These are phyloP conservation scores for Xylaria flabelliformis DNA, from an alignment of 495 filamentous ascomycete species.

Conservation along the genomic window DNA sequence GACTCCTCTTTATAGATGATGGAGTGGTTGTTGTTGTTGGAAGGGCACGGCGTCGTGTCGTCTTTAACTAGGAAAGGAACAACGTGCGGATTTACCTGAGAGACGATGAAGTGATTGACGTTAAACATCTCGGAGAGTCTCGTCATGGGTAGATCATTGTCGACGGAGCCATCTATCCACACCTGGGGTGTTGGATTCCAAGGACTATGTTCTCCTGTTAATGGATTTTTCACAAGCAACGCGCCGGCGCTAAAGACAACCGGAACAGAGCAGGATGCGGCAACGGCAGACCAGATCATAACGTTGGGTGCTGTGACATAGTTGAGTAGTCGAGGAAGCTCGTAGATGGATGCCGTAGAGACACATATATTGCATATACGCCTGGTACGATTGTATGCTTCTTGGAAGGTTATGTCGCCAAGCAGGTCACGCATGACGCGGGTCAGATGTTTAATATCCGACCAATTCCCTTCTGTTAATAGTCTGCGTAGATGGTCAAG, in stretches of 20 bases:
- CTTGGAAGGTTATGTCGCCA: conserved; percentile 91
- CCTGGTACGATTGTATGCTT: conserved; percentile 90
- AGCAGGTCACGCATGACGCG: conserved; percentile 80
- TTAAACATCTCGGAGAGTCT: conserved; percentile 94
- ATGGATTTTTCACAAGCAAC: conserved; percentile 83
- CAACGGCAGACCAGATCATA: conserved; percentile 94
- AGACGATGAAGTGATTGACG: conserved; percentile 97
- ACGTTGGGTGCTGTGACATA: conserved; percentile 94
- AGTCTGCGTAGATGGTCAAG: conserved; percentile 75
- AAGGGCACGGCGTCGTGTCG: conserved; percentile 59
- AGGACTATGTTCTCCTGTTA: conserved; percentile 75
- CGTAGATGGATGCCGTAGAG: conserved; percentile 84
- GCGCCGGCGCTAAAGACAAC: conserved; percentile 79
- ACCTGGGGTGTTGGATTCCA: conserved; percentile 85
- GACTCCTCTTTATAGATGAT: conserved; percentile 42
- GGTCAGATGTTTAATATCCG: conserved; percentile 81
- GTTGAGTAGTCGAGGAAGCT: conserved; percentile 85
- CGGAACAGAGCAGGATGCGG: conserved; percentile 92
- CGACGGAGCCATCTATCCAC: conserved; percentile 94
- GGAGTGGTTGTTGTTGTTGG: conserved; percentile 48
- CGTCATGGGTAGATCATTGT: conserved; percentile 93
- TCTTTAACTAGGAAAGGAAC: conserved; percentile 84
- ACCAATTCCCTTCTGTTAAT: conserved; percentile 79
- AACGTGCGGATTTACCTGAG: conserved; percentile 94
- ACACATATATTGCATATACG: conserved; percentile 93